Evolutionary conservation across 768 basidiomycete species (phyloP).

Genomic region (Leccinum uliginosum): DNA sequence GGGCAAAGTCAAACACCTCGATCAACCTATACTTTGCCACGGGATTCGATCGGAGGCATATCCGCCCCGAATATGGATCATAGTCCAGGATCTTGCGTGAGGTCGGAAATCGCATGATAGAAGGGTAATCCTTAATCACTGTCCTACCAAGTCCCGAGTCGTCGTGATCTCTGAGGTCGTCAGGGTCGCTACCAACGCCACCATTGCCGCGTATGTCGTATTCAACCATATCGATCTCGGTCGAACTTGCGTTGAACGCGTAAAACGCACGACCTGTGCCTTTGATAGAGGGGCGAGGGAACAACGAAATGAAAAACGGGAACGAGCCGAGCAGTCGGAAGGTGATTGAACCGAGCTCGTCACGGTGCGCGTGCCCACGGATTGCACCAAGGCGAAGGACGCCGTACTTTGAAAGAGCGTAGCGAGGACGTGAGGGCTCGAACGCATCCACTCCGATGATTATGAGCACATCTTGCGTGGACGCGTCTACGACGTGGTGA

Average conservation of each 20-base stretch:
- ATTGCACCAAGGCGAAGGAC: constrained; percentile 2
- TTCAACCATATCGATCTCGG: constrained; percentile 7
- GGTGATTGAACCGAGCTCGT: constrained; percentile 5
- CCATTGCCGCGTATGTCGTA: constrained; percentile 5
- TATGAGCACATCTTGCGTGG: constrained; percentile 11
- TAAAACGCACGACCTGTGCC: constrained; percentile 14
- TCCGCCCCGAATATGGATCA: constrained; percentile 18
- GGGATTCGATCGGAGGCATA: constrained; percentile 5
- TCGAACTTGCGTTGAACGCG: background rate
- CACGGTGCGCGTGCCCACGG: background rate
- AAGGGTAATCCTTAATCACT: constrained; percentile 1
- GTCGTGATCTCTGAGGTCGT: background rate
- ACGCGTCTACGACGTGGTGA: constrained; percentile 5
- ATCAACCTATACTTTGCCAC: background rate
- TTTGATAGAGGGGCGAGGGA: constrained; percentile 10
- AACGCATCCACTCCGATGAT: background rate
- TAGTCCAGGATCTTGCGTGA: constrained; percentile 10
- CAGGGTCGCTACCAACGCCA: background rate
- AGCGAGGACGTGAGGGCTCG: background rate
- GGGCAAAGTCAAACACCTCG: constrained; percentile 16
- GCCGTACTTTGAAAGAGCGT: background rate
- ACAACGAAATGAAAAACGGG: background rate
- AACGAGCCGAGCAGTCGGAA: constrained; percentile 5
- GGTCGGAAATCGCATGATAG: background rate
- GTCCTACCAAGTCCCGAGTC: background rate